Conservation (phyloP, 2,329 filamentous ascomycete genomes). For the Fulvia fulva region DNA sequence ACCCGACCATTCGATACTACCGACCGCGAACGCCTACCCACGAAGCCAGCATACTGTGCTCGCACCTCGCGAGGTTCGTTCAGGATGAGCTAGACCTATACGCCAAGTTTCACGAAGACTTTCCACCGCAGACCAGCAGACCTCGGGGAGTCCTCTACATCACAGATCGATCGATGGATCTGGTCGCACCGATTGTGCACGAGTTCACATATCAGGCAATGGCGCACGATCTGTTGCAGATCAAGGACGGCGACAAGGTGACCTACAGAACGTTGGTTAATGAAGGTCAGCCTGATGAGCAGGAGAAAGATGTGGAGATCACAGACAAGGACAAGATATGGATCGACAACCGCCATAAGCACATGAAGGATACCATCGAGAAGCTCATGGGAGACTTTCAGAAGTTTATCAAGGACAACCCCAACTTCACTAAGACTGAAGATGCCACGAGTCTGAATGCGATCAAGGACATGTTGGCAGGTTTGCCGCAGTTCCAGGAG, state of each 20-base stretch:
- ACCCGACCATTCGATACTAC: conserved; percentile 90
- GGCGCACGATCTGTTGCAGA: conserved; percentile 87
- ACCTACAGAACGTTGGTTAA: conserved; percentile 79
- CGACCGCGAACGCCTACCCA: conserved; percentile 70
- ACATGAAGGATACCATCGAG: conserved; percentile 97
- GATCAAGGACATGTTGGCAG: conserved; percentile 96
- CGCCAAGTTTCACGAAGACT: conserved; percentile 76
- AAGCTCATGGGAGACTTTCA: conserved; percentile 90
- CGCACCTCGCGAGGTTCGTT: conserved; percentile 83
- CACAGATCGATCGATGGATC: conserved; percentile 88
- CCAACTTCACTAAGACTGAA: conserved; percentile 77
- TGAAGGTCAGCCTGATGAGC: conserved; percentile 63
- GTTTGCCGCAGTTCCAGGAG: conserved; percentile 88
- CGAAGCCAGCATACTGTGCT: conserved; percentile 82
- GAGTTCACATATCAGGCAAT: conserved; percentile 99
- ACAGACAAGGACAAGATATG: conserved; percentile 88
- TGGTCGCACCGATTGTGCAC: conserved; percentile 81
- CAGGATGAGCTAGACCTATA: conserved; percentile 90
- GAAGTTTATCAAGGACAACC: conserved; percentile 84
- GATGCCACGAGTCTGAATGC: conserved; percentile 74
- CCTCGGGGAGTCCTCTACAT: conserved; percentile 81
- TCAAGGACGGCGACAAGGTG: conserved; percentile 83
- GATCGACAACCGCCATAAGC: conserved; percentile 88
- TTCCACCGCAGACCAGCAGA: conserved; percentile 72
- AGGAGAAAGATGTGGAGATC: conserved; percentile 89